Evolutionary conservation across 805 yeast genomes (phyloP), one percentile per base, ranked within the genome.

Genomic region (Naumovozyma castellii): DNA sequence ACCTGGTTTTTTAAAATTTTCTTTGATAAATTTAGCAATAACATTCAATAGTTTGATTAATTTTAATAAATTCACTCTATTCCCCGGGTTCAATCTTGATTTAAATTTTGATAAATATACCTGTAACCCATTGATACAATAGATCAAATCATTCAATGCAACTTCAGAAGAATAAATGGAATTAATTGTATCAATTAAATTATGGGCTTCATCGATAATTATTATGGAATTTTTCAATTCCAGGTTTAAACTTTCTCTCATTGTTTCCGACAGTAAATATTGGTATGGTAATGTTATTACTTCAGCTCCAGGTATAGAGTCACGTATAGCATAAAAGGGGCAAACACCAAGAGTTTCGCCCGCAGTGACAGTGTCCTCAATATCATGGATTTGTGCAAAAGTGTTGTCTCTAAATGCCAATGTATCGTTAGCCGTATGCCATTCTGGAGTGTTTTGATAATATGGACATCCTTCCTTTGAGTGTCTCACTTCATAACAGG

Each of bases 121-220:
- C 33, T 71, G 66, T 31, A 88, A 51, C 0, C 82, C 78, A 2
- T 48, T 48, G 15, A 68, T 59, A 3, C 81, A 70, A 0, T 43
- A 34, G 2, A 48, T 32, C 8, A 85, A 62, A 25, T 82, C 85
- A 0, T 48, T 37, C 1, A 66, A 49, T 0, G 81, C 64, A 0
- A 88, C 64, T 3, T 71, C 59, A 2, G 77, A 69, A 0, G 95
- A 84, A 51, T 81, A 72, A 45, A 90, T 64, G 2, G 81, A 63
- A 1, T 80, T 73, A 2, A 88, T 75, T 0, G 88, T 78, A 48
- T 87, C 96, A 20, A 86, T 55, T 33, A 88, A 62, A 55, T 88
- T 88, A 55, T 88, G 97, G 0, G 97, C 97, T 56, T 88, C 97
- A 57, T 88, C 97, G 19, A 88, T 78, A 4, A 90, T 73, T 0